These are phyloP conservation scores for Beauveria pseudobassiana DNA, from an alignment of 2,329 filamentous ascomycete species.

Conservation along the genomic window DNA sequence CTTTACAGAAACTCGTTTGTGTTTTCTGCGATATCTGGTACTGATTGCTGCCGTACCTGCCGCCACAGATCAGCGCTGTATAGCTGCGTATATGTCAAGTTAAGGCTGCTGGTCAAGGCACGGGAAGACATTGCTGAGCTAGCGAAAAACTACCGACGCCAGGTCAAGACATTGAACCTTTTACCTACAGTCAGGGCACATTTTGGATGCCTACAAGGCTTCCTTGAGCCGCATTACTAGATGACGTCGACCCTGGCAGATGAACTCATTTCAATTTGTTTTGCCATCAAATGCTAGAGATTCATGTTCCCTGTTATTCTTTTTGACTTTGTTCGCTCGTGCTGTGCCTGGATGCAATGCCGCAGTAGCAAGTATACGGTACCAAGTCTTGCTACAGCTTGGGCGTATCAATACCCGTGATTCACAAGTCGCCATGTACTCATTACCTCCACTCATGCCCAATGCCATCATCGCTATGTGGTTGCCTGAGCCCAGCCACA, in stretches of 20 bases:
- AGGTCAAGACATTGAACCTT: too few species aligned
- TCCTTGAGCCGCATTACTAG: neutral
- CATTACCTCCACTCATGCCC: neutral
- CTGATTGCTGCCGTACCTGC: too few species aligned
- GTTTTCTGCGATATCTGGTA: too few species aligned
- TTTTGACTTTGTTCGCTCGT: neutral
- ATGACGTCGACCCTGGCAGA: neutral
- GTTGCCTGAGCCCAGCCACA: conserved; percentile 7
- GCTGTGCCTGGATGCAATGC: neutral
- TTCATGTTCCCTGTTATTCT: neutral
- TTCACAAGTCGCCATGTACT: neutral
- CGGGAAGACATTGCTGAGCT: too few species aligned
- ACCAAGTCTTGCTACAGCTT: neutral
- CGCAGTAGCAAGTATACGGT: neutral
- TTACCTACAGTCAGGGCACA: neutral
- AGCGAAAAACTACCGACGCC: too few species aligned
- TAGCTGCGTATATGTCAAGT: too few species aligned
- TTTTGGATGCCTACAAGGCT: neutral
- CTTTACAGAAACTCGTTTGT: too few species aligned
- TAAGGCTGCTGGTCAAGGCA: too few species aligned
- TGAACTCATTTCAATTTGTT: neutral
- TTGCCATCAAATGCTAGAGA: neutral
- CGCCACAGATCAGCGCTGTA: too few species aligned
- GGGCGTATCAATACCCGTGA: neutral
- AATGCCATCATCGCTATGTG: neutral